phyloP scores from a whole-genome alignment of 2,329 filamentous ascomycete genomes.

The Trichoderma endophyticum region DNA sequence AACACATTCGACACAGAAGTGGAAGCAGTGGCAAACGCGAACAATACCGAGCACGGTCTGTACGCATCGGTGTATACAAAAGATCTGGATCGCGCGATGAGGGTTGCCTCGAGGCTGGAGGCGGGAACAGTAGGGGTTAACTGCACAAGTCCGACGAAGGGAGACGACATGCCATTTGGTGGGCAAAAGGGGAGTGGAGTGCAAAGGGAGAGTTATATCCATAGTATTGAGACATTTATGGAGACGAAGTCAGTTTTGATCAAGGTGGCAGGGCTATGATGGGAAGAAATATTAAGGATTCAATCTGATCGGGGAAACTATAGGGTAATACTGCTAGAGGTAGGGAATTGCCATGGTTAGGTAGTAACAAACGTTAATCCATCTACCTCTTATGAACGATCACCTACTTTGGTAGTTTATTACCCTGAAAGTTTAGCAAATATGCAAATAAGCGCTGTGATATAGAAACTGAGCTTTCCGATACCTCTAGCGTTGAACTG shows the following conservation, averaged over 20 bases:
- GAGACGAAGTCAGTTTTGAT: neutral
- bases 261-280: neutral
- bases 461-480: neutral
- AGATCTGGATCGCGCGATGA: constrained; percentile 42
- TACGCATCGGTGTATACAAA: constrained; percentile 54
- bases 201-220: neutral
- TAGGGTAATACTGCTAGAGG: neutral
- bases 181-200: constrained; percentile 20
- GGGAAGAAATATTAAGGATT: neutral
- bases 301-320: neutral
- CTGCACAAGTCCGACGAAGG: constrained; percentile 28
- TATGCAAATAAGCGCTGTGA: neutral
- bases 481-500: neutral
- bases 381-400: neutral
- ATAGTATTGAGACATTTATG: neutral
- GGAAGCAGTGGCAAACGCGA: constrained; percentile 29
- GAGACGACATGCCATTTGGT: constrained; percentile 27
- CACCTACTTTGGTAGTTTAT: neutral
- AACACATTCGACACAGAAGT: constrained; percentile 26
- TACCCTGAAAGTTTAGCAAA: neutral
- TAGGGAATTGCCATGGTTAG: no score
- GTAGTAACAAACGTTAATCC: neutral
- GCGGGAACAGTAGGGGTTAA: constrained; percentile 46
- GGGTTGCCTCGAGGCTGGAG: constrained; percentile 48
- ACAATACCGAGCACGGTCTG: constrained; percentile 51